Percentiles rank a stretch among this genome's conserved stretches.
These are phyloP conservation scores for Guadua angustifolia DNA, from an alignment of 176 grass and related monocot species.

Conservation along the genomic window DNA sequence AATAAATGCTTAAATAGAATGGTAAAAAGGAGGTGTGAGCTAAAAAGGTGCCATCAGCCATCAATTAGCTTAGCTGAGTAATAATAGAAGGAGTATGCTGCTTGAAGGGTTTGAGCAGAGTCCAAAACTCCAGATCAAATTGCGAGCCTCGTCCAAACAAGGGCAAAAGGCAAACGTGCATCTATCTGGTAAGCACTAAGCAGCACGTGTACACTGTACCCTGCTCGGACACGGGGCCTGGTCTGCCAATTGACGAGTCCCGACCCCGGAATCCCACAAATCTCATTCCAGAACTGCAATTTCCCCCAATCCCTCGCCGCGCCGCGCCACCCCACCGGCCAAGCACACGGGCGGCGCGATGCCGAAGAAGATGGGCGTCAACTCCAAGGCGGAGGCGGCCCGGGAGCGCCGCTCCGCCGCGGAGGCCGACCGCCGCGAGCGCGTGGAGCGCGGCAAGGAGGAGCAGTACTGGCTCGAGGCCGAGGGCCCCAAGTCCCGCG, in stretches of 20 bases:
- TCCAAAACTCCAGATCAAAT: too few relatives aligned
- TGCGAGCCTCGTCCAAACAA: too few relatives aligned
- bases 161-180: too few relatives aligned
- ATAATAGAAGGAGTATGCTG: too few relatives aligned
- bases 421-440: constrained; percentile 64
- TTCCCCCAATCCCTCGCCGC: not conserved
- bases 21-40: too few relatives aligned
- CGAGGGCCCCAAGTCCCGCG: constrained; percentile 86
- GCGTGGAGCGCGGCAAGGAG: constrained; percentile 67
- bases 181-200: not conserved
- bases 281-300: constrained; percentile 3
- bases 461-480: constrained; percentile 90
- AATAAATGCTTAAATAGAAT: too few relatives aligned
- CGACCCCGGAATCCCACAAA: not conserved
- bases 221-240: not conserved
- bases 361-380: constrained; percentile 99
- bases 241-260: too few relatives aligned
- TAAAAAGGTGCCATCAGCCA: too few relatives aligned
- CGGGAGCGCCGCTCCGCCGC: constrained; percentile 67
- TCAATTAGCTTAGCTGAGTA: too few relatives aligned
- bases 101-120: too few relatives aligned
- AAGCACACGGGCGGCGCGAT: constrained; percentile 41
- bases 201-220: constrained; percentile 31
- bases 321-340: not conserved
- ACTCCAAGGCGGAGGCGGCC: constrained; percentile 95